These are phyloP conservation scores for Cordyceps tenuipes DNA, from an alignment of 2,329 filamentous ascomycete species.

Conservation along the genomic window DNA sequence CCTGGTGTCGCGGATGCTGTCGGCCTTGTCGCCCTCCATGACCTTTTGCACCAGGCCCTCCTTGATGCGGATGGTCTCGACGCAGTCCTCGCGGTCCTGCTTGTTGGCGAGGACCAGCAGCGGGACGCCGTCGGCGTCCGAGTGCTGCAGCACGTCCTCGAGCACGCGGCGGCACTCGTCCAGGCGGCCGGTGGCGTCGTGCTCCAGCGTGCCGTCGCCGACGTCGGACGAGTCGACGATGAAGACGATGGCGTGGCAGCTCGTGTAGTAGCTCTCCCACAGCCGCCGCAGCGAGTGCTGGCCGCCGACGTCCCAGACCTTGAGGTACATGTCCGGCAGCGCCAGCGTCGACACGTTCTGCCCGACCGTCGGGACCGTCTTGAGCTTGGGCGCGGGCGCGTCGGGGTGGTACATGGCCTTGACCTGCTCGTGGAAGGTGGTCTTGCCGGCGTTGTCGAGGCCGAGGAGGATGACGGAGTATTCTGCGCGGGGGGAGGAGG, in stretches of 20 bases:
- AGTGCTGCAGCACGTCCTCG: constrained; percentile 79
- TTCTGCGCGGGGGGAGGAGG: constrained; percentile 44
- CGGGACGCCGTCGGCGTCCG: constrained; percentile 85
- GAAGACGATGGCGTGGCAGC: constrained; percentile 94
- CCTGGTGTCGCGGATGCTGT: constrained; percentile 77
- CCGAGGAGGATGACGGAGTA: constrained; percentile 96
- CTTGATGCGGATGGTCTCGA: constrained; percentile 95
- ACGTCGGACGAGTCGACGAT: constrained; percentile 94
- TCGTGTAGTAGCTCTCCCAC: constrained; percentile 93
- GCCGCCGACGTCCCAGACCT: constrained; percentile 97
- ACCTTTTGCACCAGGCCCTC: constrained; percentile 93
- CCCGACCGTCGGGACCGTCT: constrained; percentile 92
- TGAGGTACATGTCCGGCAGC: constrained; percentile 90
- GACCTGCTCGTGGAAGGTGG: constrained; percentile 93
- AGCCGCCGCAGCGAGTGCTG: constrained; percentile 81
- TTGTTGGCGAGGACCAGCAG: constrained; percentile 93
- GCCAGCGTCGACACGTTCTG: constrained; percentile 93
- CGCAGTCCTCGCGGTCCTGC: constrained; percentile 93
- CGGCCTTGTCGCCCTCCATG: constrained; percentile 87
- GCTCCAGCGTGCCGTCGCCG: constrained; percentile 65
- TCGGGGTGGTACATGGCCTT: constrained; percentile 73
- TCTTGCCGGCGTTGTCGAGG: constrained; percentile 97
- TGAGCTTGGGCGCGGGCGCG: constrained; percentile 56
- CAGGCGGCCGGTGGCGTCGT: constrained; percentile 49
- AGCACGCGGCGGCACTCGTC: constrained; percentile 86